Evolutionary conservation across 176 grass and related monocot species (phyloP).

Genomic region (Zoysia japonica): DNA sequence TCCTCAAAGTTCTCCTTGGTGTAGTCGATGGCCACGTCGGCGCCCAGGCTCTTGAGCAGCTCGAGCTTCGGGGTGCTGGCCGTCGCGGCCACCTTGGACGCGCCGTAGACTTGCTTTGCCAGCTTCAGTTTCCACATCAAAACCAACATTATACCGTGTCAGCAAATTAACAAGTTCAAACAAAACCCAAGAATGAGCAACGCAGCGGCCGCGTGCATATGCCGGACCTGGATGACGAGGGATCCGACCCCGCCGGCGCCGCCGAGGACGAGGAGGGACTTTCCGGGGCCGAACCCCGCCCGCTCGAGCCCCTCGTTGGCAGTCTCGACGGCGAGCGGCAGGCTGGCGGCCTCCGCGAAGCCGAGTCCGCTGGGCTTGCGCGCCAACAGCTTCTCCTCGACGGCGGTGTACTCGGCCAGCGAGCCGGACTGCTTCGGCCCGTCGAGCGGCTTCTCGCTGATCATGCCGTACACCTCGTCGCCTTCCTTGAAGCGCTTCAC

Average conservation of each 20-base stretch:
- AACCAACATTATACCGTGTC: neutral
- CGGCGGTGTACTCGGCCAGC: slow-evolving; percentile 77
- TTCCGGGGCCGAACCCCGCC: slow-evolving; percentile 58
- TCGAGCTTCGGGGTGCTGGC: slow-evolving; percentile 74
- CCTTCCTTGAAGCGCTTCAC: slow-evolving; percentile 68
- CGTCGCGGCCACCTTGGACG: slow-evolving; percentile 69
- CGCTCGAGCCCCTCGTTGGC: slow-evolving; percentile 68
- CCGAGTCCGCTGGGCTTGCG: slow-evolving; percentile 70
- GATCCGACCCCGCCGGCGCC: slow-evolving; percentile 88
- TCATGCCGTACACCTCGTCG: slow-evolving; percentile 93
- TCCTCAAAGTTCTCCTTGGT: slow-evolving; percentile 82
- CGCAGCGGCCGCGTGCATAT: too few species aligned
- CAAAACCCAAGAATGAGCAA: too few species aligned
- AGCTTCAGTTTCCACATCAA: slow-evolving; percentile 40
- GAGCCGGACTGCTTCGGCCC: slow-evolving; percentile 82
- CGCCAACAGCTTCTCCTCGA: slow-evolving; percentile 88
- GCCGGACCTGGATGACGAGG: slow-evolving; percentile 73
- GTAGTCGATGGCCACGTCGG: slow-evolving; percentile 83
- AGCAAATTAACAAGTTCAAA: neutral
- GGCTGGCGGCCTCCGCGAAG: slow-evolving; percentile 64
- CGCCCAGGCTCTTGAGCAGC: slow-evolving; percentile 74
- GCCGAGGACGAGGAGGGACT: slow-evolving; percentile 83
- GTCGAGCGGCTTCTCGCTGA: slow-evolving; percentile 85
- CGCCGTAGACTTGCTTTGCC: slow-evolving; percentile 76
- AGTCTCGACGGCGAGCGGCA: slow-evolving; percentile 73